Conservation (phyloP, 257 asterid species). For the Solanum chmielewskii region DNA sequence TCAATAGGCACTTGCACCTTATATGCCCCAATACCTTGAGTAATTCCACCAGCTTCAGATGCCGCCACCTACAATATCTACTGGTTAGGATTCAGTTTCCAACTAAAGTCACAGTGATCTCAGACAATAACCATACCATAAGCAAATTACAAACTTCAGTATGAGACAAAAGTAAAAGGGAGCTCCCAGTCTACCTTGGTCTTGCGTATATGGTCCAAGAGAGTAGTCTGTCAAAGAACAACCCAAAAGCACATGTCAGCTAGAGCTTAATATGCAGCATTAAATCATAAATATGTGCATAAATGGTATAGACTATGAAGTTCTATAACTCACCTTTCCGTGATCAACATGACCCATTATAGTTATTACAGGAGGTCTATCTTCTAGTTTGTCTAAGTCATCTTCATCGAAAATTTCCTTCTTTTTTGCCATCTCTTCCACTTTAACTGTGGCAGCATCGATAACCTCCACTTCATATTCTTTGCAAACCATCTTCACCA, state of each 20-base stretch:
- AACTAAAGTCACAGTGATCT: neutral
- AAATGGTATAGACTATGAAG: neutral
- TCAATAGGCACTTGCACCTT: slow-evolving; percentile 84
- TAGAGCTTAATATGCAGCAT: slow-evolving; percentile 1
- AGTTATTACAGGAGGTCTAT: slow-evolving; percentile 90
- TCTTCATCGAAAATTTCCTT: slow-evolving; percentile 74
- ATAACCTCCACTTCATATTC: slow-evolving; percentile 87
- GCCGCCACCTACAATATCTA: slow-evolving; percentile 66
- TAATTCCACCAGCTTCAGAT: slow-evolving; percentile 95
- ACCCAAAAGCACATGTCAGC: slow-evolving; percentile 7
- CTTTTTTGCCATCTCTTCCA: slow-evolving; percentile 96
- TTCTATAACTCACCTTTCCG: slow-evolving; percentile 63
- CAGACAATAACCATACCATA: neutral
- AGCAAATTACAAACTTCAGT: neutral
- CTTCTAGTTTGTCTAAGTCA: slow-evolving; percentile 73
- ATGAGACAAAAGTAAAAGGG: neutral
- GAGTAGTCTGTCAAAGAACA: slow-evolving; percentile 66
- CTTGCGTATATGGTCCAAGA: slow-evolving; percentile 81
- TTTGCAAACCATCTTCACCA: slow-evolving; percentile 95
- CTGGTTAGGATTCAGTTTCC: slow-evolving; percentile 14
- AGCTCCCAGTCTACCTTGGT: slow-evolving; percentile 50
- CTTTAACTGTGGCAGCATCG: slow-evolving; percentile 54
- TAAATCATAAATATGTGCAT: neutral
- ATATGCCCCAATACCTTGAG: slow-evolving; percentile 99
- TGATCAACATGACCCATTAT: slow-evolving; percentile 99